These are phyloP conservation scores for Annona cherimola DNA, from an alignment of 164 flowering plant genomes.

Conservation along the genomic window DNA sequence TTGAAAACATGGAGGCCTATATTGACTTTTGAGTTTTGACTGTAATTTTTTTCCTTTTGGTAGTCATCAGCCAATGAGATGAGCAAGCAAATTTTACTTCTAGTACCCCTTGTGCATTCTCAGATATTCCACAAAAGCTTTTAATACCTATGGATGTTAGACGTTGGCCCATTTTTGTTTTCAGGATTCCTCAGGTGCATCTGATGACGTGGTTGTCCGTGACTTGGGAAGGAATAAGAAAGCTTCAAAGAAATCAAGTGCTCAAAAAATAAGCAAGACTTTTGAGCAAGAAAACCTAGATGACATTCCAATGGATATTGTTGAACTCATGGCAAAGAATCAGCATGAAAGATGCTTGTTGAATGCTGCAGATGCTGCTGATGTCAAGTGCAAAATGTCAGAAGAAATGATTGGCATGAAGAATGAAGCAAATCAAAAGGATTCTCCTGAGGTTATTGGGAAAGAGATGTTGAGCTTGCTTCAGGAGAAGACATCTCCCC, in stretches of 20 bases:
- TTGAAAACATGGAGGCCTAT: background rate
- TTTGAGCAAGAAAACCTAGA: slow-evolving; percentile 39
- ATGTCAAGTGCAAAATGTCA: slow-evolving; percentile 4
- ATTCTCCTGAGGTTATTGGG: slow-evolving; percentile 20
- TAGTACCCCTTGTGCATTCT: background rate
- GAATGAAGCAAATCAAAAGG: slow-evolving; percentile 12
- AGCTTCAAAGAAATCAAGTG: slow-evolving; percentile 14
- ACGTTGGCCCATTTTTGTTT: slow-evolving; percentile 2
- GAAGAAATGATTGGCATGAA: slow-evolving; percentile 15
- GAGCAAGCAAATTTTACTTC: background rate
- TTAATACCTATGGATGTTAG: slow-evolving; percentile 2
- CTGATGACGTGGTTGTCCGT: slow-evolving; percentile 17
- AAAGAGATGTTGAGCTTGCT: slow-evolving; percentile 17
- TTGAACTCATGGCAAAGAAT: slow-evolving; percentile 73
- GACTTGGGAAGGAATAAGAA: slow-evolving; percentile 19
- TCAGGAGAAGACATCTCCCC: slow-evolving; percentile 15
- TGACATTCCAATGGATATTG: slow-evolving; percentile 85
- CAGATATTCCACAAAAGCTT: background rate
- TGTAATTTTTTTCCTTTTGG: background rate
- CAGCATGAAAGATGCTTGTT: slow-evolving; percentile 61
- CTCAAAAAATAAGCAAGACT: slow-evolving; percentile 14
- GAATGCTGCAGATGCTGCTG: slow-evolving; percentile 24
- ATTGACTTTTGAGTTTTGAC: background rate
- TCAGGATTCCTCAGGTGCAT: slow-evolving; percentile 26
- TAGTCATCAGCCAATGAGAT: background rate